Evolutionary conservation across 1,139 yeast genomes (phyloP).

Genomic region (Suhomyces atakaporum): DNA sequence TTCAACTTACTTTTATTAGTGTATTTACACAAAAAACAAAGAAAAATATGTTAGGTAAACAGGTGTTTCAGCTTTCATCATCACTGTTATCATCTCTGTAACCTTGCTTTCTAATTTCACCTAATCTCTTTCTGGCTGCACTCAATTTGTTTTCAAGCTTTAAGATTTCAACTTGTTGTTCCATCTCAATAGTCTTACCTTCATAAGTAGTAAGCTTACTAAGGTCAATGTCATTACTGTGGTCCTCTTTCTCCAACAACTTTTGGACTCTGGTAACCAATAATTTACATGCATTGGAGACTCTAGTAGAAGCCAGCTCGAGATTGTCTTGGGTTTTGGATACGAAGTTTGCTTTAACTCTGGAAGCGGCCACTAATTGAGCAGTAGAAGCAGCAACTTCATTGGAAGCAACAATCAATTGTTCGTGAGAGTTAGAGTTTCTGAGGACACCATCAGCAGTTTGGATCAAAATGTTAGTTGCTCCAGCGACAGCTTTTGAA

Average conservation of each 20-base stretch:
- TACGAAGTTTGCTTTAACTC: constrained; percentile 79
- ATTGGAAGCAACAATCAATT: constrained; percentile 85
- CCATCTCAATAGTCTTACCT: constrained; percentile 87
- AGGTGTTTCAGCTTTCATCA: constrained; percentile 32
- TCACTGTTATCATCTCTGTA: constrained; percentile 61
- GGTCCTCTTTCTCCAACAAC: constrained; percentile 46
- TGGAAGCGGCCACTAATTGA: constrained; percentile 87
- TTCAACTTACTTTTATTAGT: constrained; percentile 3
- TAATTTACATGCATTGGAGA: constrained; percentile 71
- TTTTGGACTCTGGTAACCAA: constrained; percentile 71
- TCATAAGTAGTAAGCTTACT: constrained; percentile 74
- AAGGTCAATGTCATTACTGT: constrained; percentile 57
- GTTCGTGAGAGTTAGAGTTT: constrained; percentile 69
- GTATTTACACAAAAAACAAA: too few relatives aligned
- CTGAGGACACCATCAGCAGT: constrained; percentile 85
- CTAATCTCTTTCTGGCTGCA: constrained; percentile 76
- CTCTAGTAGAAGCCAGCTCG: constrained; percentile 69
- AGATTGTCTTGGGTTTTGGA: constrained; percentile 77
- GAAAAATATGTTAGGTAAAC: neutral
- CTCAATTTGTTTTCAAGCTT: constrained; percentile 74
- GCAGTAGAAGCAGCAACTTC: constrained; percentile 94
- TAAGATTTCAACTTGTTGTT: constrained; percentile 87
- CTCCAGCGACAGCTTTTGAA: constrained; percentile 83
- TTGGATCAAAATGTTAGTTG: constrained; percentile 76
- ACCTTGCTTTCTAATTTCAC: constrained; percentile 80